Percentiles rank a stretch among this genome's conserved stretches.
phyloP scores from a whole-genome alignment of 164 flowering plant genomes.

The Magnolia sinica region DNA sequence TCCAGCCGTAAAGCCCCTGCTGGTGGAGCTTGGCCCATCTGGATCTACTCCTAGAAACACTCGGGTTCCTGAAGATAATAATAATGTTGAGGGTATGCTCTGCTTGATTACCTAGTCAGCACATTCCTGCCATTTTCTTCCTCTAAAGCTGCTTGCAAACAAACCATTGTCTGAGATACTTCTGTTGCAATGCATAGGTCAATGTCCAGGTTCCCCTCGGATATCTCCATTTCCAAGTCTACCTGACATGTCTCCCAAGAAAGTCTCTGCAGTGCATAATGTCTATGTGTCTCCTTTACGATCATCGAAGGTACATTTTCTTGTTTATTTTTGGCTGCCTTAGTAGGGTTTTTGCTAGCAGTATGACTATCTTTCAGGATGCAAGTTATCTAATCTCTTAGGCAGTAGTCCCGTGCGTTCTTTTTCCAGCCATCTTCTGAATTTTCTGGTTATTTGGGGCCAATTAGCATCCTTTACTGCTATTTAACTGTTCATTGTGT shows the following conservation, averaged over 20 bases:
- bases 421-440: too few species aligned
- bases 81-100: slow-evolving; percentile 47
- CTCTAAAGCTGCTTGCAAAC: not conserved
- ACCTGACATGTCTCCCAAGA: slow-evolving; percentile 99
- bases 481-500: too few species aligned
- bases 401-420: too few species aligned
- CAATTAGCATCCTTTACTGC: too few species aligned
- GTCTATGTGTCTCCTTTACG: slow-evolving; percentile 97
- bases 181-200: slow-evolving; percentile 40
- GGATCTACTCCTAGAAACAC: slow-evolving; percentile 39
- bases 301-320: slow-evolving; percentile 68
- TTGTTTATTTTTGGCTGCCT: not conserved
- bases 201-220: slow-evolving; percentile 76
- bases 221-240: slow-evolving; percentile 75
- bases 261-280: slow-evolving; percentile 87
- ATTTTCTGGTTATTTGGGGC: too few species aligned
- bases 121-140: not conserved
- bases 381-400: too few species aligned
- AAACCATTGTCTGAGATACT: slow-evolving; percentile 1
- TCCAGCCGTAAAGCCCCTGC: slow-evolving; percentile 75
- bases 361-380: not conserved
- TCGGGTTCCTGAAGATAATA: slow-evolving; percentile 46
- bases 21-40: slow-evolving; percentile 71
- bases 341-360: not conserved
- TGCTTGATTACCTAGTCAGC: not conserved